Evolutionary conservation across 352 stramenopile genomes (phyloP).

Genomic region (Paralagenidium karlingii): DNA sequence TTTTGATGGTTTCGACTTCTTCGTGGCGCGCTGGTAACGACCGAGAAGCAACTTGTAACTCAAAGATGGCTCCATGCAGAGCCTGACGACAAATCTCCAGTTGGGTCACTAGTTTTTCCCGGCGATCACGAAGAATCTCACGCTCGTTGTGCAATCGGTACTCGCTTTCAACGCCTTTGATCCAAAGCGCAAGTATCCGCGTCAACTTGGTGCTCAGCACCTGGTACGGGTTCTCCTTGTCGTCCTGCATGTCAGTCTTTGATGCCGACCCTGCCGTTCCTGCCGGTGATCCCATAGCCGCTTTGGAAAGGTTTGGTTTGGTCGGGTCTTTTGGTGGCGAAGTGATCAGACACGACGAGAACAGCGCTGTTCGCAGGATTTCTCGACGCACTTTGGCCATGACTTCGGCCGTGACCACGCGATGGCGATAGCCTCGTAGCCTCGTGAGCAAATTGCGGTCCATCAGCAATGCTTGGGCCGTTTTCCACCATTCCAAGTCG

Average conservation of each 20-base stretch:
- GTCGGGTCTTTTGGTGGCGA: background rate
- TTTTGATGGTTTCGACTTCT: constrained; percentile 28
- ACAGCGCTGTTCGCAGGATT: constrained; percentile 31
- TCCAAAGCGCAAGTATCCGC: constrained; percentile 42
- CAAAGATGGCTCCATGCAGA: constrained; percentile 27
- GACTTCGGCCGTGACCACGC: constrained; percentile 36
- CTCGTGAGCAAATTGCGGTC: constrained; percentile 49
- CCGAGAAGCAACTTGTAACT: constrained; percentile 42
- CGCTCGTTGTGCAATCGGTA: constrained; percentile 49
- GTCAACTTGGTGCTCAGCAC: constrained; percentile 31
- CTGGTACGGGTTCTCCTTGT: too few relatives aligned
- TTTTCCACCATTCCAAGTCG: constrained; percentile 71
- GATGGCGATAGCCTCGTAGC: constrained; percentile 36
- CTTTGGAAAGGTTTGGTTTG: background rate
- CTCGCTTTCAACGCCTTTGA: constrained; percentile 62
- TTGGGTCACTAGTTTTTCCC: constrained; percentile 26
- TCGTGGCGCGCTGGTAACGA: constrained; percentile 52
- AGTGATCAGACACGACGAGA: background rate
- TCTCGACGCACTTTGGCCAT: constrained; percentile 70
- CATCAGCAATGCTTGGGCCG: constrained; percentile 65
- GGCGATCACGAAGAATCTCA: constrained; percentile 36
- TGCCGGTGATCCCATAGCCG: background rate
- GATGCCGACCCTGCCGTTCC: too few relatives aligned
- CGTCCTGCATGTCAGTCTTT: too few relatives aligned
- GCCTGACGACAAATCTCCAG: constrained; percentile 18